Percentiles rank a stretch among this genome's conserved stretches.
phyloP scores from a whole-genome alignment of 2,329 filamentous ascomycete genomes.

The Chaetomium olivaceum region DNA sequence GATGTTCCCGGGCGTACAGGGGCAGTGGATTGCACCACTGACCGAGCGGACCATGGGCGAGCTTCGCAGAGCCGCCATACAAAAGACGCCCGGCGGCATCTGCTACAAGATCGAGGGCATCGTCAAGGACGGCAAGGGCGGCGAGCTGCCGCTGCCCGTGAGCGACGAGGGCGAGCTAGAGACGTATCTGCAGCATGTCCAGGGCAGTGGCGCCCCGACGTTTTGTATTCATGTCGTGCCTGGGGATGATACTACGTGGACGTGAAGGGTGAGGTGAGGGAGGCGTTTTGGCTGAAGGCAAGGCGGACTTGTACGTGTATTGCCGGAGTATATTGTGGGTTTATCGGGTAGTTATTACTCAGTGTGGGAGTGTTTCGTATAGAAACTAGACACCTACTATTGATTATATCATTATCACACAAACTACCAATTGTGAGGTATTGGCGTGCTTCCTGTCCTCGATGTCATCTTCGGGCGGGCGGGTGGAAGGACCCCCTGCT shows the following conservation, averaged over 20 bases:
- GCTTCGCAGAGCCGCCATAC: conserved; percentile 60
- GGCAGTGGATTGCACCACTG: conserved; percentile 68
- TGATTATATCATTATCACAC: background rate
- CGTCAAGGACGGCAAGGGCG: conserved; percentile 59
- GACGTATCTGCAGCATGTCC: conserved; percentile 68
- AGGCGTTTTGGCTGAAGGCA: background rate
- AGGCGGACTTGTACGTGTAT: background rate
- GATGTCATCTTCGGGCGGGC: background rate
- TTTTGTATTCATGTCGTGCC: conserved; percentile 44
- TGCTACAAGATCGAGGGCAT: conserved; percentile 67
- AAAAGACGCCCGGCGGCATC: conserved; percentile 60
- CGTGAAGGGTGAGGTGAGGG: background rate
- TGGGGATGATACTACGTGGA: conserved; percentile 13
- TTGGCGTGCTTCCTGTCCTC: background rate
- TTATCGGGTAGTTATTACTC: background rate
- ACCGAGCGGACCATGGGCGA: conserved; percentile 59
- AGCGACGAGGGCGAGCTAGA: conserved; percentile 70
- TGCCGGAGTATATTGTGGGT: background rate
- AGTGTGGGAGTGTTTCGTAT: background rate
- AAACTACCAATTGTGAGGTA: background rate
- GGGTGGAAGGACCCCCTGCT: background rate
- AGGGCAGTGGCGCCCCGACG: conserved; percentile 45
- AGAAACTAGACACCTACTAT: background rate
- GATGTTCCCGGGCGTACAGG: conserved; percentile 44
- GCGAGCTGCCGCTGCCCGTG: conserved; percentile 64